Evolutionary conservation across 768 basidiomycete species (phyloP), one percentile per base, ranked within the genome.

Genomic region (Russula sp.): DNA sequence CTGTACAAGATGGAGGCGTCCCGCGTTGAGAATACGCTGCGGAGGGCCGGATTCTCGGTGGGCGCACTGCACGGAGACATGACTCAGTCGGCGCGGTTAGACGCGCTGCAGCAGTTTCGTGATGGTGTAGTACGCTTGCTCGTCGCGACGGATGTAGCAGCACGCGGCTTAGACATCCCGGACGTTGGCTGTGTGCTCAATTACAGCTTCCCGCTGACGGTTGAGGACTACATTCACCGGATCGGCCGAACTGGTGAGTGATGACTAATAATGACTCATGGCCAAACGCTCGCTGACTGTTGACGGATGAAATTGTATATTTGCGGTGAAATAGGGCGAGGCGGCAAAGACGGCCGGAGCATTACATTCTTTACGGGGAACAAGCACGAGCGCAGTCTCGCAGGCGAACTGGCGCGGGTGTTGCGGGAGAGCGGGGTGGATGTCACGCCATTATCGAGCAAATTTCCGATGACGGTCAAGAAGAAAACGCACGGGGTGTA

Each of bases 321-420:
- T 69, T 63, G 42, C 59, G 26, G n/a, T 20, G 36, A 42, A 26
- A 32, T 5, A 84, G 94, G 96, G 11, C 90, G 96, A 59, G 96
- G 90, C 42, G 95, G 95, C 13, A 86, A 88, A 72, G 84, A 79
- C 44, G 96, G 96, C 61, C 92, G 92, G 74, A 90, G 92, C 24
- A 88, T 97, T 70, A 98, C 96, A 24, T 98, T 97, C 80, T 98
- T 98, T 78, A 98, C 96, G 1, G 95, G 95, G 6, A 91, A 92
- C 59, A 77, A 85, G 46, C 87, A 97, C 75, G 94, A 97, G 76
- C 80, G 84, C 55, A 81, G 86, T 24, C 80, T 97, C 3, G 95
- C 97, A 9, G 97, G 97, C 10, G 96, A 98, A 74, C 83, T 98
- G 61, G 94, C 93, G 69, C 83, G 91, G 9, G 92, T 99, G 46